Conservation (phyloP, 495 filamentous ascomycete species). For the Haplographium delicatum region DNA sequence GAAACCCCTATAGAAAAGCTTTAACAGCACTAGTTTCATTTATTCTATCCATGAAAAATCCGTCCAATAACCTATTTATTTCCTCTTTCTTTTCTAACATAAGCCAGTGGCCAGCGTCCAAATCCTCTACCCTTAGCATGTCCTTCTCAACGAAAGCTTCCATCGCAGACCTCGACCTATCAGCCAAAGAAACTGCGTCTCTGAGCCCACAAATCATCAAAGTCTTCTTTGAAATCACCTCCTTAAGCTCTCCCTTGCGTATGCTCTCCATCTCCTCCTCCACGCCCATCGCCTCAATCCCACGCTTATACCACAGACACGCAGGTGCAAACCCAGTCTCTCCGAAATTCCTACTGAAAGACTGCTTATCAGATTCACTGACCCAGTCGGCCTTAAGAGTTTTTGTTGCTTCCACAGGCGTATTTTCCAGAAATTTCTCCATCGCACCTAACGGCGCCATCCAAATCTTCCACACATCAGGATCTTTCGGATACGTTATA, state of each 20-base stretch:
- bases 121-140: conserved; percentile 5
- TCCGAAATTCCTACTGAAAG: conserved; percentile 17
- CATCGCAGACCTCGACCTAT: background rate
- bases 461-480: conserved; percentile 13
- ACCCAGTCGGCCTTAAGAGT: conserved; percentile 8
- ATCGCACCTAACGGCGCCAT: conserved; percentile 14
- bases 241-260: conserved; percentile 6
- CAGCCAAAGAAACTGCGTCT: conserved; percentile 12
- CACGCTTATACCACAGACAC: conserved; percentile 25
- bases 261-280: conserved; percentile 9
- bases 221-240: conserved; percentile 10
- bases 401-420: background rate
- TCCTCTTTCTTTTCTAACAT: conserved; percentile 19
- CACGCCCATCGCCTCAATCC: conserved; percentile 3
- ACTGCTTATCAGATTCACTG: conserved; percentile 7
- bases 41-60: conserved; percentile 14
- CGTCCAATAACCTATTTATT: conserved; percentile 14
- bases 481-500: conserved; percentile 13
- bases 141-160: conserved; percentile 6
- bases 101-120: conserved; percentile 21
- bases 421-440: conserved; percentile 9
- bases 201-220: conserved; percentile 14
- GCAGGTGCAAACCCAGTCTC: conserved; percentile 11
- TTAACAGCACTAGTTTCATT: background rate
- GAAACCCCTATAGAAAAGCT: background rate